Evolutionary conservation across 23 red algal species (phyloP), one percentile per base, ranked within the genome.

Genomic region (Gracilaria gracilis): DNA sequence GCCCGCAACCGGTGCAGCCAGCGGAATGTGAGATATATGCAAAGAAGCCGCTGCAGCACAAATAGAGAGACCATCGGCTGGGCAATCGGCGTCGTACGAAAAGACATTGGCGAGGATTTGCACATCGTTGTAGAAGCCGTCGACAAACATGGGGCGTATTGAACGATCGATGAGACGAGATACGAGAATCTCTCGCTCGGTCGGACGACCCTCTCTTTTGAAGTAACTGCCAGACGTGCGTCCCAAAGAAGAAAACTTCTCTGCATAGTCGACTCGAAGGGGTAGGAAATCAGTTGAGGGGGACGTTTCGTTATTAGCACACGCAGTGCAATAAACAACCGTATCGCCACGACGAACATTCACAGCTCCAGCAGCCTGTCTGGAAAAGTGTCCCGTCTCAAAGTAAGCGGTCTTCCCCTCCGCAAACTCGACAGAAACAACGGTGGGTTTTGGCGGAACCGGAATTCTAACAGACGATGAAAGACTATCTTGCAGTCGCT

Each of bases 311-410:
- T 49, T 42, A 32, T 86, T 73, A 21, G 84, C 79, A 62, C 96
- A 98, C 14, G 91, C 92, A n/a, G 96, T 98, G 81, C 96, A 95
- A 49, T 92, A 94, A 12, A 98, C 90, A 9, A 98, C 77, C 5
- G 96, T 95, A 67, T 88, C 91, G 23, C 96, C 96, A 61, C 55
- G 40, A 34, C 96, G 93, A 24, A 95, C 93, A 42, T 83, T 71
- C 53, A 98, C 96, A n/a, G 96, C 88, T n/a, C 93, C 96, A 44
- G 79, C 96, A 32, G 96, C 96, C 80, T 98, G 96, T 12, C 96
- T 76, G 36, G 96, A 93, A 40, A 98, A 71, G 48, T 77, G 79
- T 0, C 96, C 96, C 21, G 93, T 98, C 87, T 98, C 96, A 59
- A 98, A 86, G 44, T 54, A 48, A 38, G 77, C 75, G 37, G 53